Base-by-base conservation (phyloP, 148 eudicot species). In the Nepenthes gracilis region DNA sequence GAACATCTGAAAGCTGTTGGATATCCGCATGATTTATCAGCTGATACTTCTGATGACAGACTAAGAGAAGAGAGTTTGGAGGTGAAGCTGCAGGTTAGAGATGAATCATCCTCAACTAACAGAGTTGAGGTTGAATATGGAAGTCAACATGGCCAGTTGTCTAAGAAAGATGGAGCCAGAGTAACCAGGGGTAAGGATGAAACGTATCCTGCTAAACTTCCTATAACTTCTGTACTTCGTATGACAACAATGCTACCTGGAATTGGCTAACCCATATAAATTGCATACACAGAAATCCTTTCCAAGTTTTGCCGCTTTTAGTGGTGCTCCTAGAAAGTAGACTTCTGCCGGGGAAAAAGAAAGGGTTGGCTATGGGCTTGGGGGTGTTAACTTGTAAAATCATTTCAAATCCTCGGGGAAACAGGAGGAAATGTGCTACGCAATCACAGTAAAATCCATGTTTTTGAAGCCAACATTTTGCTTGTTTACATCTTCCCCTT, bases 181-280 rank as follows among this genome's bases (percentile, higher is more conserved):
- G 67, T 61, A 62, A 64, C 51, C 66, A 77, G 72, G 76, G 99
- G 96, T 88, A 75, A 80, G 86, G 65, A 57, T 58, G 12, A 47
- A 32, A 11, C 14, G 5, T 37, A 36, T 59, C 47, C 59, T 2
- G 13, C 11, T 57, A 9, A 57, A 7, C 36, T 32, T 2, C 53
- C 43, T 60, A 12, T 9, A 32, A 32, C 23, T 52, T 13, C 32
- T 32, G 32, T 52, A 52, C 2, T 10, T 52, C 32, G 14, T n/a
- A 10, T 10, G 23, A 23, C 23, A 23, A 23, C 23, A 23, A 23
- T 23, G 23, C 23, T 23, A 23, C 23, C 23, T 13, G 2, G 55
- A 4, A 23, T 11, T 12, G 55, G 1, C 14, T 5, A 50, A 11
- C 6, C 14, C 54, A 0, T 12, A 12, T 50, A 23, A 23, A 23